Conservation (phyloP, 306 rosid genomes). For the Morella rubra region DNA sequence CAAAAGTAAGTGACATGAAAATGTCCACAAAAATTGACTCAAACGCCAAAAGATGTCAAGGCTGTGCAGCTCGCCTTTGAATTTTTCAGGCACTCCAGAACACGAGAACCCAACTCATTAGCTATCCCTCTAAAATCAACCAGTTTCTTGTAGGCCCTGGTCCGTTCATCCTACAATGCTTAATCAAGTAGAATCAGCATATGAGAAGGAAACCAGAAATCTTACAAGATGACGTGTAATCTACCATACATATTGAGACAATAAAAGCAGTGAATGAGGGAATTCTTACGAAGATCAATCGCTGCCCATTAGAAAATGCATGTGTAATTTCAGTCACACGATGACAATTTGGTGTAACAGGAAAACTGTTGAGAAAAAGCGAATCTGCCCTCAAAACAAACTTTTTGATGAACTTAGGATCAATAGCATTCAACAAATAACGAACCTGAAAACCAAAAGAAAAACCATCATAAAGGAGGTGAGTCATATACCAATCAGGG, state of each 20-base stretch:
- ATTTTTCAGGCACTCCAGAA: slow-evolving; percentile 74
- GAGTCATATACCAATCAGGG: slow-evolving; percentile 11
- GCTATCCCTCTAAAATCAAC: slow-evolving; percentile 82
- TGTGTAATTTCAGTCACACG: slow-evolving; percentile 71
- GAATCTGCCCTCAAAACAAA: slow-evolving; percentile 54
- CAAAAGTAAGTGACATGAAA: slow-evolving; percentile 22
- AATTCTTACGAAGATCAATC: slow-evolving; percentile 64
- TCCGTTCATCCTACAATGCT: slow-evolving; percentile 73
- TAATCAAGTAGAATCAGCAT: slow-evolving; percentile 29
- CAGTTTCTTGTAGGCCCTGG: slow-evolving; percentile 67
- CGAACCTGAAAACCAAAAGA: slow-evolving; percentile 60
- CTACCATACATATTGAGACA: slow-evolving; percentile 14
- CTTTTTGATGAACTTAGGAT: slow-evolving; percentile 53
- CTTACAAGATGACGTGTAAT: slow-evolving; percentile 1
- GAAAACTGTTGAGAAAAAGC: slow-evolving; percentile 55
- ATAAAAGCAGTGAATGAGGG: slow-evolving; percentile 21
- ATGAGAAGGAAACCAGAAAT: slow-evolving; percentile 28
- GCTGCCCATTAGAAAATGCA: slow-evolving; percentile 57
- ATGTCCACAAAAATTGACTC: slow-evolving; percentile 8
- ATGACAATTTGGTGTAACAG: slow-evolving; percentile 83
- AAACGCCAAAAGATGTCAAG: slow-evolving; percentile 15
- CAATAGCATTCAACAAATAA: slow-evolving; percentile 61
- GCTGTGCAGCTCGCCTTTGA: slow-evolving; percentile 66
- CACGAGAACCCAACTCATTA: slow-evolving; percentile 72
- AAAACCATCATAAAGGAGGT: neutral